Evolutionary conservation across 495 filamentous ascomycete species (phyloP).

Genomic region (Daldinia loculata): DNA sequence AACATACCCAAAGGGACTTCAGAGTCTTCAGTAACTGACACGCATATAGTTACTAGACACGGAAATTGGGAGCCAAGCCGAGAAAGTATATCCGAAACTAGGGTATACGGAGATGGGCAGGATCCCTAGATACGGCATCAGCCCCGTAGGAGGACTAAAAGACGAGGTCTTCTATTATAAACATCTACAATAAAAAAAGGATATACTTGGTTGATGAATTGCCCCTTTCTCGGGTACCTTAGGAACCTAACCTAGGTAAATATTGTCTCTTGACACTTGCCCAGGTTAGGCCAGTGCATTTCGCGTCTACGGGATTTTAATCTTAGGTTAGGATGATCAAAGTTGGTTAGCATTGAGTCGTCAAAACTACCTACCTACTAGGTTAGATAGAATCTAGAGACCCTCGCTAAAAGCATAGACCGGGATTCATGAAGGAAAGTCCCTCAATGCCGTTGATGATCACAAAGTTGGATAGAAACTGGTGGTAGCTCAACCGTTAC

Average conservation of each 20-base stretch:
- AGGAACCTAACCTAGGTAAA: background rate
- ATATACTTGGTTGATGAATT: background rate
- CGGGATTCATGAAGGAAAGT: background rate
- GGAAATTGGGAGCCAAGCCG: constrained; percentile 49
- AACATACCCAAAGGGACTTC: background rate
- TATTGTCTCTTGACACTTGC: background rate
- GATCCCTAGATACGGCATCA: constrained; percentile 45
- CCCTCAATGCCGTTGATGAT: background rate
- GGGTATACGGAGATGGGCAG: constrained; percentile 43
- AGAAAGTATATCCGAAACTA: constrained; percentile 47
- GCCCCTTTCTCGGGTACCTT: background rate
- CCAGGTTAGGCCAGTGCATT: too few relatives aligned
- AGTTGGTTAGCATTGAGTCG: too few relatives aligned
- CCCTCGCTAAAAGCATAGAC: background rate
- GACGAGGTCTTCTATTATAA: constrained; percentile 56
- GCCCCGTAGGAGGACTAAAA: constrained; percentile 41
- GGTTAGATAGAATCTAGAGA: background rate
- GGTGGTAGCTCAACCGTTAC: background rate
- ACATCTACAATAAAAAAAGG: constrained; percentile 32
- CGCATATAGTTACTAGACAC: constrained; percentile 44
- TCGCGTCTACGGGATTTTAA: background rate
- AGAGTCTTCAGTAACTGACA: background rate
- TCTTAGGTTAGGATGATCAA: background rate
- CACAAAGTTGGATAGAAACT: background rate
- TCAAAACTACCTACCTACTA: background rate